A percentile compares a stretch with the other conserved stretches of the same genome.
These are phyloP conservation scores for Dothideomycetes sp. DNA, from an alignment of 2,329 filamentous ascomycete genomes.

Conservation along the genomic window DNA sequence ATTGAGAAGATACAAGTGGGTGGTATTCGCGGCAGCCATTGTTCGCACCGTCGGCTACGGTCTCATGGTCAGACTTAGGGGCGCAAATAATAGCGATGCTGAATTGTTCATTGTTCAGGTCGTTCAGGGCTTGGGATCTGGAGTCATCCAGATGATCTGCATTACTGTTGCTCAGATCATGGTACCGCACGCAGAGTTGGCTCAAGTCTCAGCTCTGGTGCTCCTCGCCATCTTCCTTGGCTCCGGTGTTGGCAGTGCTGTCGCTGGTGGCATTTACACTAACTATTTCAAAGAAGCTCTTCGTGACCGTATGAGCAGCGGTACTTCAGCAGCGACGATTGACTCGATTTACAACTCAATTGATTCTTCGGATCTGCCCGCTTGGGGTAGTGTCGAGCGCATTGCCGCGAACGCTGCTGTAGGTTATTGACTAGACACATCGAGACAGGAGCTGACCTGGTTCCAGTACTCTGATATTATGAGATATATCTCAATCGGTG, in stretches of 20 bases:
- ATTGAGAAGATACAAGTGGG: constrained; percentile 36
- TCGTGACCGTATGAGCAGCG: constrained; percentile 24
- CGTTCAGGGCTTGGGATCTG: constrained; percentile 38
- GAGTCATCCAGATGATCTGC: constrained; percentile 32
- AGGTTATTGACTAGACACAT: not conserved
- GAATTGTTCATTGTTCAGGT: constrained; percentile 39
- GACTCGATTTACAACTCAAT: constrained; percentile 36
- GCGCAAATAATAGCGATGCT: constrained; percentile 28
- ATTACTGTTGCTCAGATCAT: constrained; percentile 35
- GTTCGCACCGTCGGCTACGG: constrained; percentile 39
- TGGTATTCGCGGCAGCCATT: constrained; percentile 28
- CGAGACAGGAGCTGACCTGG: not conserved
- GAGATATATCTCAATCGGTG: constrained; percentile 13
- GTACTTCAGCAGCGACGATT: constrained; percentile 21
- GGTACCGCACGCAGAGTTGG: constrained; percentile 34
- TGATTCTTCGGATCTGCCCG: constrained; percentile 25
- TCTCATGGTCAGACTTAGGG: constrained; percentile 39
- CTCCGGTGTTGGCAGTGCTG: constrained; percentile 25
- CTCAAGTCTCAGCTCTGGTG: constrained; percentile 37
- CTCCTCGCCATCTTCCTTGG: constrained; percentile 33
- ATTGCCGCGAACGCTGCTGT: constrained; percentile 30
- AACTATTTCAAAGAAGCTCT: constrained; percentile 30
- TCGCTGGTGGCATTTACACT: constrained; percentile 41
- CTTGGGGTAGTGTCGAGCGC: constrained; percentile 29
- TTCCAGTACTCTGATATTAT: not conserved